These are phyloP conservation scores for Urostyla sp. DNA, from an alignment of 73 alveolate species.

Conservation along the genomic window DNA sequence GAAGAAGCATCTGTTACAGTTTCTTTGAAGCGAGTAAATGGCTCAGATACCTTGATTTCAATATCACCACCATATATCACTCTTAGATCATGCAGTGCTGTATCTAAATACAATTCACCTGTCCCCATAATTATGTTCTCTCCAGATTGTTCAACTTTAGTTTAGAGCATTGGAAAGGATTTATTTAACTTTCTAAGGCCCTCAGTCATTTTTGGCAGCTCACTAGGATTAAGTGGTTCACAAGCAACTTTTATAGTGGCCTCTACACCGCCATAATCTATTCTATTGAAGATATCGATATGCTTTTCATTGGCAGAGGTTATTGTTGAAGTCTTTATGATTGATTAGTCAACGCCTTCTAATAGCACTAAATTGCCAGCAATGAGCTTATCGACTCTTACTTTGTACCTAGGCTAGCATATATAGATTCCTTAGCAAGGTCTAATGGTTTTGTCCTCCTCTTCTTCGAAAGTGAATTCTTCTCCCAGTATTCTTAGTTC, in stretches of 20 bases:
- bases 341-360: slow-evolving; percentile 89
- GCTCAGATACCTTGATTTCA: slow-evolving; percentile 98
- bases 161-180: slow-evolving; percentile 93
- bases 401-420: slow-evolving; percentile 85
- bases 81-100: slow-evolving; percentile 97
- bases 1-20: slow-evolving; percentile 98
- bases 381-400: slow-evolving; percentile 81
- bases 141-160: slow-evolving; percentile 99
- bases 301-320: slow-evolving; percentile 61
- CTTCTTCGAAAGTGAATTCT: slow-evolving; percentile 93
- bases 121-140: slow-evolving; percentile 99
- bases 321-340: slow-evolving; percentile 89
- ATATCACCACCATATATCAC: slow-evolving; percentile 96
- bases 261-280: slow-evolving; percentile 77
- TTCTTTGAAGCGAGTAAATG: slow-evolving; percentile 97
- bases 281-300: slow-evolving; percentile 82
- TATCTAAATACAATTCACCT: slow-evolving; percentile 99
- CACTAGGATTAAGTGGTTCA: slow-evolving; percentile 99
- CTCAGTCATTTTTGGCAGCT: slow-evolving; percentile 99
- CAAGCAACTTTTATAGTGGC: slow-evolving; percentile 95
- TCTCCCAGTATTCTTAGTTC: slow-evolving; percentile 96
- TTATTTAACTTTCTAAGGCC: slow-evolving; percentile 95
- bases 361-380: slow-evolving; percentile 95
- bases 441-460: slow-evolving; percentile 90
- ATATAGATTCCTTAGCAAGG: slow-evolving; percentile 76